These are phyloP conservation scores for Cordyceps fumosorosea DNA, from an alignment of 2,329 filamentous ascomycete genomes.

Conservation along the genomic window DNA sequence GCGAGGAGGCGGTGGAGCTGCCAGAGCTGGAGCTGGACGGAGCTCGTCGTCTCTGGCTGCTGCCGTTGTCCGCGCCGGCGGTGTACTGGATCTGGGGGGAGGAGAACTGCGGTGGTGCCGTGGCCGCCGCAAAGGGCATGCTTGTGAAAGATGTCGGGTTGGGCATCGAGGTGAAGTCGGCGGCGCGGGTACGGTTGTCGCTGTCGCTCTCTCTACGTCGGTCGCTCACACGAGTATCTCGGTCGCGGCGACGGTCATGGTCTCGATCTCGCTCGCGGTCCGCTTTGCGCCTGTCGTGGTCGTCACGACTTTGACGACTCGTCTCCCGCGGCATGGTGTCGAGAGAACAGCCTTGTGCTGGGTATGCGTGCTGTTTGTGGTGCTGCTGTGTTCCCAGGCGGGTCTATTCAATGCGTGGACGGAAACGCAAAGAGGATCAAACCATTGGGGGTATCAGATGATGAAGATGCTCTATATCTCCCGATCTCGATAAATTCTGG, in stretches of 20 bases:
- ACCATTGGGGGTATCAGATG: not conserved
- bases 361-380: not conserved
- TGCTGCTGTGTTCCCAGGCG: not conserved
- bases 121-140: not conserved
- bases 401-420: not conserved
- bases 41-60: constrained; percentile 3
- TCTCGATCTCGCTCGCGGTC: constrained; percentile 24
- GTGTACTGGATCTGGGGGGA: not conserved
- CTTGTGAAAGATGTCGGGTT: constrained; percentile 8
- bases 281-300: constrained; percentile 43
- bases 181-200: not conserved
- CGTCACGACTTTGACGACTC: constrained; percentile 51
- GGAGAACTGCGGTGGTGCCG: not conserved
- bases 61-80: not conserved
- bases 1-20: constrained; percentile 49
- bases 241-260: constrained; percentile 2
- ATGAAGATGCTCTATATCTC: not conserved
- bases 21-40: constrained; percentile 27
- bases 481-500: not conserved
- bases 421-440: not conserved
- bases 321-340: constrained; percentile 46
- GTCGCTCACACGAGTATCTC: not conserved
- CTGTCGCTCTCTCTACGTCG: constrained; percentile 1
- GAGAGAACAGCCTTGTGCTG: not conserved
- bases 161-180: constrained; percentile 9